phyloP scores from a whole-genome alignment of 257 asterid species.

The Cynanchum wilfordii region DNA sequence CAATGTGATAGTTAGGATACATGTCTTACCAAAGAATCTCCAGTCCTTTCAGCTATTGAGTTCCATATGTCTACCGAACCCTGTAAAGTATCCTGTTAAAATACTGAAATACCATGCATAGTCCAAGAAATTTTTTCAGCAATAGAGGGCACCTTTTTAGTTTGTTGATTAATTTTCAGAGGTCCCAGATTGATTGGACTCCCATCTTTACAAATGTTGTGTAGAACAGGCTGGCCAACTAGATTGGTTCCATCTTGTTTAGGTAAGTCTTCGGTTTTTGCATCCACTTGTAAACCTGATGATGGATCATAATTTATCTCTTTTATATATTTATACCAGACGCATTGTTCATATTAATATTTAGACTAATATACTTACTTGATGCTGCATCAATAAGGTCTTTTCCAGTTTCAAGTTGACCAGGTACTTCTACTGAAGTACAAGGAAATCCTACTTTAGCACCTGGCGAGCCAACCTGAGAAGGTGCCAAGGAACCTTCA shows the following conservation, averaged over 20 bases:
- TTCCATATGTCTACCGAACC: not conserved
- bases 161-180: conserved; percentile 7
- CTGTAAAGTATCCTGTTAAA: not conserved
- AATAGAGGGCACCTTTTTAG: not conserved
- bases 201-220: not conserved
- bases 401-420: not conserved
- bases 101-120: not conserved
- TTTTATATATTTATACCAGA: not conserved
- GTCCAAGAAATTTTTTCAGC: not conserved
- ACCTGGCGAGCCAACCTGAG: not conserved
- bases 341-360: not conserved
- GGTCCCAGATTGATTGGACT: not conserved
- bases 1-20: not conserved
- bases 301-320: not conserved
- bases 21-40: not conserved
- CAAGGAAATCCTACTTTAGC: not conserved
- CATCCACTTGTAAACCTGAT: not conserved
- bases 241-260: conserved; percentile 1
- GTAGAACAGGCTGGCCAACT: conserved; percentile 4
- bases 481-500: not conserved
- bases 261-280: not conserved
- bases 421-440: conserved; percentile 6
- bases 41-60: conserved; percentile 2
- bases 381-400: conserved; percentile 1
- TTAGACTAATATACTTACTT: not conserved